A percentile compares a stretch with the other conserved stretches of the same genome.
These are phyloP conservation scores for Myriosclerotinia scirpicola DNA, from an alignment of 2,329 filamentous ascomycete genomes.

Conservation along the genomic window DNA sequence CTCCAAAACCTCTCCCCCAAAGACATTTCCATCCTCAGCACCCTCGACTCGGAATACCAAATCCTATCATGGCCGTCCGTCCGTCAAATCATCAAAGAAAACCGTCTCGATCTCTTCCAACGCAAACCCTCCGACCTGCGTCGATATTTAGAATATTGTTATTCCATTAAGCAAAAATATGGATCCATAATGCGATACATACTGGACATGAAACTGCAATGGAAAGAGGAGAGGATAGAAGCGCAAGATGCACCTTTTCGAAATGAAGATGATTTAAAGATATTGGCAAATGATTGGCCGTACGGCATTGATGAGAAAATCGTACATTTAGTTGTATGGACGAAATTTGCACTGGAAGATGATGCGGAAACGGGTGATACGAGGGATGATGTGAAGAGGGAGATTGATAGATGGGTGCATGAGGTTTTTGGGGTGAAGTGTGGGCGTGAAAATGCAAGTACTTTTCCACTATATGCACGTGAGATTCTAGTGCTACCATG, in stretches of 20 bases:
- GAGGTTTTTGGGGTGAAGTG: conserved; percentile 61
- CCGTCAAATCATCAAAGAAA: conserved; percentile 56
- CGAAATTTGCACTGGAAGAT: conserved; percentile 77
- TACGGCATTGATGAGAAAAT: conserved; percentile 80
- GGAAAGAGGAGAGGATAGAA: conserved; percentile 54
- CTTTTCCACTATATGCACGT: not conserved
- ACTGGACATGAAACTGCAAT: conserved; percentile 66
- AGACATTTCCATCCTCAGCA: conserved; percentile 68
- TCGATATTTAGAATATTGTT: conserved; percentile 72
- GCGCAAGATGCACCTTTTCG: conserved; percentile 39
- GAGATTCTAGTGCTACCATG: not conserved
- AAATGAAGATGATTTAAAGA: conserved; percentile 58
- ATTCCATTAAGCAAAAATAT: conserved; percentile 62
- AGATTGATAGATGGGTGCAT: conserved; percentile 71
- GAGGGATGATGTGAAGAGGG: conserved; percentile 58
- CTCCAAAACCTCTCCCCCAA: conserved; percentile 64
- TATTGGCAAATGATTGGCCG: conserved; percentile 90
- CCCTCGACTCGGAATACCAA: conserved; percentile 65
- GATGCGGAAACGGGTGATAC: conserved; percentile 60
- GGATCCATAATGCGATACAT: conserved; percentile 80
- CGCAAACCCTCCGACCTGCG: conserved; percentile 74
- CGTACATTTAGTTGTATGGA: conserved; percentile 88
- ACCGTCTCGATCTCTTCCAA: conserved; percentile 74
- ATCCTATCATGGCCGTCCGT: conserved; percentile 70
- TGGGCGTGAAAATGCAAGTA: conserved; percentile 53